These are phyloP conservation scores for Breynia disticha DNA, from an alignment of 441 rosid species.

Conservation along the genomic window DNA sequence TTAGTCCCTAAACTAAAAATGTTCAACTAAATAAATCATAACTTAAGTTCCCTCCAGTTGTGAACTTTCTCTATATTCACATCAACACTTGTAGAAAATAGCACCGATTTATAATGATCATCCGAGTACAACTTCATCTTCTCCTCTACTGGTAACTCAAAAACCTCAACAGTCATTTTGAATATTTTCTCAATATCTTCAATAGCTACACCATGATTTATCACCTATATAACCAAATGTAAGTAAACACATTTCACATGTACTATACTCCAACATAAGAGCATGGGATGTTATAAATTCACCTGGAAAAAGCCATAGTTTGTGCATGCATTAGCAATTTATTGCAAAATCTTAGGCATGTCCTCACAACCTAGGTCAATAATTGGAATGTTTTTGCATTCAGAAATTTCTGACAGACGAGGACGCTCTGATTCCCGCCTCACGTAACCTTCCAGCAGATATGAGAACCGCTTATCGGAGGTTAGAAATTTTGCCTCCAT, in stretches of 20 bases:
- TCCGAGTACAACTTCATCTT: slow-evolving; percentile 44
- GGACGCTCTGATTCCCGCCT: slow-evolving; percentile 60
- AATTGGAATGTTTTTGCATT: slow-evolving; percentile 37
- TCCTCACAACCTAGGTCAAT: slow-evolving; percentile 41
- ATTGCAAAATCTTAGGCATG: slow-evolving; percentile 24
- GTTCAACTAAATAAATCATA: too few species aligned
- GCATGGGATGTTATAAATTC: neutral
- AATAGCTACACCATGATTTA: slow-evolving; percentile 31
- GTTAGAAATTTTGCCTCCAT: slow-evolving; percentile 62
- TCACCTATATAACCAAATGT: slow-evolving; percentile 20
- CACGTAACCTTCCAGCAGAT: slow-evolving; percentile 43
- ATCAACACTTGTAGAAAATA: slow-evolving; percentile 45
- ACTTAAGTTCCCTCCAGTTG: slow-evolving; percentile 58
- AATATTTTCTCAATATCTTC: slow-evolving; percentile 24
- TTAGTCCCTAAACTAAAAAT: too few species aligned
- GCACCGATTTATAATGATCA: slow-evolving; percentile 37
- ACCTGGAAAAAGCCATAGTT: slow-evolving; percentile 65
- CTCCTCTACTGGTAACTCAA: slow-evolving; percentile 38
- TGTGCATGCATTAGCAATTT: slow-evolving; percentile 42
- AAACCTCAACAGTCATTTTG: slow-evolving; percentile 26
- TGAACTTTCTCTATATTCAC: slow-evolving; percentile 39
- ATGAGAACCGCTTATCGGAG: slow-evolving; percentile 33
- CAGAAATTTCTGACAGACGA: slow-evolving; percentile 27
- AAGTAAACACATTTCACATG: too few species aligned
- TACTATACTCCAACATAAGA: too few species aligned